Percentiles rank a stretch among this genome's conserved stretches.
Evolutionary conservation across 257 asterid genomes (phyloP).

Genomic region (Scutellaria minor): DNA sequence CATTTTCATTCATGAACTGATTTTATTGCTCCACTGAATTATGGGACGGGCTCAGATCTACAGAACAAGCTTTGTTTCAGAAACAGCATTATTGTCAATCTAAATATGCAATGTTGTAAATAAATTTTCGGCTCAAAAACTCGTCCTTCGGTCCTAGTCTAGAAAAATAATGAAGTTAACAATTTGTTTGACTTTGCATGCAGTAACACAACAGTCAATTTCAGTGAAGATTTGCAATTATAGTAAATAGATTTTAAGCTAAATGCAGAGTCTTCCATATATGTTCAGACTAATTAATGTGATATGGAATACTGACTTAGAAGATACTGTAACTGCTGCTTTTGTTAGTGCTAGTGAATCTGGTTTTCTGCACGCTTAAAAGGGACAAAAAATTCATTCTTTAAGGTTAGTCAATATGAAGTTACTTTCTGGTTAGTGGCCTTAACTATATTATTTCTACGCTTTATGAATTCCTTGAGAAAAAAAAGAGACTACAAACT

Average conservation of each 20-base stretch:
- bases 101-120: neutral
- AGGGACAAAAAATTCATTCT: constrained; percentile 7
- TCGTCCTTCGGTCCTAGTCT: neutral
- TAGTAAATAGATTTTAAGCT: neutral
- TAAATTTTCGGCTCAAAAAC: neutral
- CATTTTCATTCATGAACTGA: constrained; percentile 11
- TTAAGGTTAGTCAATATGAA: neutral
- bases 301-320: neutral
- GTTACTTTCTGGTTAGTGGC: constrained; percentile 29
- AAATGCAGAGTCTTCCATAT: constrained; percentile 11
- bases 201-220: neutral
- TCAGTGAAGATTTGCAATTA: neutral
- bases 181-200: neutral
- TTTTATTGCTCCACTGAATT: constrained; percentile 16
- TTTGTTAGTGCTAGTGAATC: neutral
- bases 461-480: constrained; percentile 46
- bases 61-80: neutral
- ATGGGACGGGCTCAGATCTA: neutral
- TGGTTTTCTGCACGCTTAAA: constrained; percentile 24
- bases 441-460: constrained; percentile 51
- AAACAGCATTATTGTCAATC: neutral
- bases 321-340: neutral
- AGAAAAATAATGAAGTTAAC: constrained; percentile 2
- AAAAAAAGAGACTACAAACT: constrained; percentile 51
- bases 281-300: neutral